These are phyloP conservation scores for Sanguinoderma infundibulare DNA, from an alignment of 1,284 basidiomycete species.

Conservation along the genomic window DNA sequence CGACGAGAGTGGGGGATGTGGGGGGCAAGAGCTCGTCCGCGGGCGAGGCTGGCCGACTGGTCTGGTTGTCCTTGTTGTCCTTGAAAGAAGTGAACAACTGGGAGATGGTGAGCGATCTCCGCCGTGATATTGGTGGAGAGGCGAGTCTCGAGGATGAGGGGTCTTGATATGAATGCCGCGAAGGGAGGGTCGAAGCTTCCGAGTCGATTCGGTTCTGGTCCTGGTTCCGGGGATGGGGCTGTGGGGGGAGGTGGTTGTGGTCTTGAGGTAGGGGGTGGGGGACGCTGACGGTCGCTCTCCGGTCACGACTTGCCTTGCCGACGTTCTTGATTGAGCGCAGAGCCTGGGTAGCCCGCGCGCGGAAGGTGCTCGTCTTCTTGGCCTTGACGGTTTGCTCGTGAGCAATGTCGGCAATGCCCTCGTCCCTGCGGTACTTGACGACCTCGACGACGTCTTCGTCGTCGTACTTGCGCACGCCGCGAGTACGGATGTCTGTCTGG, in stretches of 20 bases:
- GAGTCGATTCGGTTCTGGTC: background rate
- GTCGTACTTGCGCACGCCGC: constrained; percentile 35
- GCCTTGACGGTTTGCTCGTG: constrained; percentile 26
- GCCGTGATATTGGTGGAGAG: constrained; percentile 27
- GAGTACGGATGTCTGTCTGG: constrained; percentile 19
- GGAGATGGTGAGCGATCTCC: constrained; percentile 33
- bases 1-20: constrained; percentile 13
- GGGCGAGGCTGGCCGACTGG: constrained; percentile 20
- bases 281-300: constrained; percentile 23
- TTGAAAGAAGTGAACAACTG: constrained; percentile 34
- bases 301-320: constrained; percentile 36
- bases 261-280: constrained; percentile 2
- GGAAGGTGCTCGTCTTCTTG: constrained; percentile 58
- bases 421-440: constrained; percentile 60
- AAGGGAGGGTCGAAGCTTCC: constrained; percentile 13
- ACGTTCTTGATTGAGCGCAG: constrained; percentile 65
- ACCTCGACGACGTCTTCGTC: constrained; percentile 65
- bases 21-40: constrained; percentile 25
- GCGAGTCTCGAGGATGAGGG: constrained; percentile 5
- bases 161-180: constrained; percentile 13
- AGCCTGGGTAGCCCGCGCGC: constrained; percentile 60
- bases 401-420: constrained; percentile 38
- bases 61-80: constrained; percentile 20
- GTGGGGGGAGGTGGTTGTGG: too few species aligned
- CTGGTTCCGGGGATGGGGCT: background rate